Percentiles rank a stretch among this genome's conserved stretches.
Evolutionary conservation across 345 rosid genomes (phyloP).

Genomic region (Melaleuca quinquenervia): DNA sequence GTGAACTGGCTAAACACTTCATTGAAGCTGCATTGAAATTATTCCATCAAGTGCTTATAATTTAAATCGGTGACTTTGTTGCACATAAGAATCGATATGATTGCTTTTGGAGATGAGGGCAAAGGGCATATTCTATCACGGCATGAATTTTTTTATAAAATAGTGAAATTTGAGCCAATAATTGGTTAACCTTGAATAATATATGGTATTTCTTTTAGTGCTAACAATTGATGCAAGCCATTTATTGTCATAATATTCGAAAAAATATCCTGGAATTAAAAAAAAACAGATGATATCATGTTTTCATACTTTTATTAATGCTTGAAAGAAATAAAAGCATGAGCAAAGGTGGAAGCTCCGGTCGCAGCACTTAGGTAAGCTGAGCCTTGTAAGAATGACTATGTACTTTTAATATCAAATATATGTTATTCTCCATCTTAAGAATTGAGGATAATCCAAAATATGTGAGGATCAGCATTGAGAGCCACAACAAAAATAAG

Average conservation of each 20-base stretch:
- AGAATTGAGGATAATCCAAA: neutral
- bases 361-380: neutral
- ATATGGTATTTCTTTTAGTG: too few relatives aligned
- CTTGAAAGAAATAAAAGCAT: neutral
- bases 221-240: too few relatives aligned
- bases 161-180: neutral
- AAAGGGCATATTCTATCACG: neutral
- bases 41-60: neutral
- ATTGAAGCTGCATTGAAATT: neutral
- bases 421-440: neutral
- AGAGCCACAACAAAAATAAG: neutral
- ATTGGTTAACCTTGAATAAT: neutral
- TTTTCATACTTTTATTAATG: neutral
- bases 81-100: neutral
- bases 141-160: neutral
- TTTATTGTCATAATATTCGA: neutral
- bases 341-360: neutral
- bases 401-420: neutral
- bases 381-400: neutral
- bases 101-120: neutral
- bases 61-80: neutral
- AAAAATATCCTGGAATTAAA: too few relatives aligned
- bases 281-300: neutral
- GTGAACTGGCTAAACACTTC: fast-evolving
- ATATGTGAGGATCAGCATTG: neutral